A percentile compares a stretch with the other conserved stretches of the same genome.
phyloP scores from a whole-genome alignment of 2,329 filamentous ascomycete species.

The Rutstroemia sp. region DNA sequence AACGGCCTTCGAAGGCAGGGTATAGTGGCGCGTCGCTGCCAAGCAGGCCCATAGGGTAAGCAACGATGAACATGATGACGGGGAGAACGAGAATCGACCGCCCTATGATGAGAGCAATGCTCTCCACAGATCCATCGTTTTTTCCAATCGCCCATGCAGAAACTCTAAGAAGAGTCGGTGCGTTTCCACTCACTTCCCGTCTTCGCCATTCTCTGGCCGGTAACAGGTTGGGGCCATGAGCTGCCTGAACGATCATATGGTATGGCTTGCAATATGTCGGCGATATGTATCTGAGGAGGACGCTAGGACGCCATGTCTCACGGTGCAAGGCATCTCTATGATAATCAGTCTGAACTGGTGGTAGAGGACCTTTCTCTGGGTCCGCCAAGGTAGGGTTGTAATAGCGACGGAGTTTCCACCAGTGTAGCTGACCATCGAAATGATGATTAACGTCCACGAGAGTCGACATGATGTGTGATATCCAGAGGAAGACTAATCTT shows the following conservation, averaged over 20 bases:
- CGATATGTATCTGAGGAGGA: slow-evolving; percentile 9
- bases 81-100: slow-evolving; percentile 6
- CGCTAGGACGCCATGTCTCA: slow-evolving; percentile 9
- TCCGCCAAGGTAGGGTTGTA: slow-evolving; percentile 5
- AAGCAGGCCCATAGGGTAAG: not conserved
- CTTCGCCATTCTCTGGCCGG: slow-evolving; percentile 7
- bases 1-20: slow-evolving; percentile 1
- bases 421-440: slow-evolving; percentile 1
- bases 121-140: not conserved
- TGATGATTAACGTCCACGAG: slow-evolving; percentile 7
- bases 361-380: slow-evolving; percentile 1
- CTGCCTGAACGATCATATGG: slow-evolving; percentile 10
- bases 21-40: not conserved
- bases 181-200: slow-evolving; percentile 3
- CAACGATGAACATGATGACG: slow-evolving; percentile 2
- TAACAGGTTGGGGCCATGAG: not conserved
- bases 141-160: slow-evolving; percentile 10
- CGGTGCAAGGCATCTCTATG: slow-evolving; percentile 7
- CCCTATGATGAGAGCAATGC: slow-evolving; percentile 1
- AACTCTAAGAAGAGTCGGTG: slow-evolving; percentile 4
- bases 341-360: slow-evolving; percentile 1
- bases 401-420: slow-evolving; percentile 7
- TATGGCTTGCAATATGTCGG: slow-evolving; percentile 8
- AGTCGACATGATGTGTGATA: not conserved
- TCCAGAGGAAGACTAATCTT: not conserved